Evolutionary conservation across 208 protist genomes (phyloP).

Genomic region (Paratrypanosoma confusum): DNA sequence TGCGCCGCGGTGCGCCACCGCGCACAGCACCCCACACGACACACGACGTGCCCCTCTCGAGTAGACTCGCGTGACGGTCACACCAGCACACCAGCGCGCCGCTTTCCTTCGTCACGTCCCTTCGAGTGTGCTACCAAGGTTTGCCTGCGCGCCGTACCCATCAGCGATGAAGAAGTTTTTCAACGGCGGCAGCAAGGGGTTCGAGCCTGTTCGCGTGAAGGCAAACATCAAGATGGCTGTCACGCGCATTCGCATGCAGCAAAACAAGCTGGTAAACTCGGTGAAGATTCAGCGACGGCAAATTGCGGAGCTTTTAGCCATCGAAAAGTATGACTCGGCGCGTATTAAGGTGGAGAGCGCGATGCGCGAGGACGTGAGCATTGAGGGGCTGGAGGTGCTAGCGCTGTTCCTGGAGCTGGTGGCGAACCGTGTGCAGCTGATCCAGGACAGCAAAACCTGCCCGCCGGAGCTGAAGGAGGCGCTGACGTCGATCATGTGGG

Average conservation of each 20-base stretch:
- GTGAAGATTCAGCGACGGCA: slow-evolving; percentile 76
- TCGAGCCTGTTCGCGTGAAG: slow-evolving; percentile 62
- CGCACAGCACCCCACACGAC: no score
- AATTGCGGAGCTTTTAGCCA: slow-evolving; percentile 73
- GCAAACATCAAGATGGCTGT: slow-evolving; percentile 74
- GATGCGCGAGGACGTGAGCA: slow-evolving; percentile 80
- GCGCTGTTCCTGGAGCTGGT: slow-evolving; percentile 77
- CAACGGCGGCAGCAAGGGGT: slow-evolving; percentile 26
- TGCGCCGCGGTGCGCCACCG: no score
- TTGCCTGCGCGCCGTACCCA: no score
- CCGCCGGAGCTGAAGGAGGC: slow-evolving; percentile 86
- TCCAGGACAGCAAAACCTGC: slow-evolving; percentile 66
- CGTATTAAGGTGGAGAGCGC: slow-evolving; percentile 80
- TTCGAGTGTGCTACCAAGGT: no score
- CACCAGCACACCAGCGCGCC: no score
- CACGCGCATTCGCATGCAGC: slow-evolving; percentile 76
- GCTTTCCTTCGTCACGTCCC: no score
- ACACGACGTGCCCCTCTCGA: no score
- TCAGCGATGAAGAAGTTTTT: slow-evolving; percentile 27
- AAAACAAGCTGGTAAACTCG: slow-evolving; percentile 81
- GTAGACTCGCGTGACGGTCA: no score
- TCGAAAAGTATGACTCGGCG: slow-evolving; percentile 86
- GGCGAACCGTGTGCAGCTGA: slow-evolving; percentile 68
- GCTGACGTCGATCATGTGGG: slow-evolving; percentile 79
- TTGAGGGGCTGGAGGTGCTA: slow-evolving; percentile 80